Base-by-base conservation (phyloP, 768 basidiomycete genomes). In the Imleria badia region DNA sequence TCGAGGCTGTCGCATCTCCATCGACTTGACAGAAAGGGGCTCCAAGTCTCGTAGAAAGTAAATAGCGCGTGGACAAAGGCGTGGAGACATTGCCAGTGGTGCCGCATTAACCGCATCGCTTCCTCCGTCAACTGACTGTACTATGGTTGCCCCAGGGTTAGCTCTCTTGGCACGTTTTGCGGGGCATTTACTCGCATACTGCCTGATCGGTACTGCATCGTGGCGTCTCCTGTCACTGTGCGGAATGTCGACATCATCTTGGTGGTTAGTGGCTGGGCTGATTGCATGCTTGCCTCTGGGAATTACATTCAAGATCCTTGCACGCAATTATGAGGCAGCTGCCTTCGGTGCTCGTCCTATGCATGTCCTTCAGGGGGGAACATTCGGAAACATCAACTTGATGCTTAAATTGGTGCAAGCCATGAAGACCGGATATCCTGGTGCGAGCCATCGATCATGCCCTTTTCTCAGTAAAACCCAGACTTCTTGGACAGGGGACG, bases 341-440 rank as follows among this genome's bases (percentile, higher is more conserved):
- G 63, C 68, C 2, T 38, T 79, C 48, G 82, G 81, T 5, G 81
- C 82, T 29, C 76, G 76, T 15, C 68, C 75, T 29, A 70, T 78
- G 6, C 77, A 75, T 7, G 62, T 62, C 17, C 60, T 71, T 1
- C 56, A 58, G 30, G 82, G 83, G 1, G 71, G 71, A 45, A 60
- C 38, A 48, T 64, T 75, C 10, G 81, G 81, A 39, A 82, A 80
- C 55, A 26, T 79, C 6, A 81, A 82, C 54, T 46, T 80, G 15
- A 57, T 82, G 55, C 45, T 65, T 20, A 58, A 22, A 13, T 58
- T 78, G 66, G 64, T 73, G 40, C 59, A 73, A 19, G 63, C 68
- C 20, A 73, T 74, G 60, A 65, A 68, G 17, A 63, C 56, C 39
- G 83, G 81, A 6, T 83, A 84, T 66, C 77, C 77, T 36, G 81